Evolutionary conservation across 163 green algal genomes (phyloP).

Genomic region (Prototheca stagnorum): DNA sequence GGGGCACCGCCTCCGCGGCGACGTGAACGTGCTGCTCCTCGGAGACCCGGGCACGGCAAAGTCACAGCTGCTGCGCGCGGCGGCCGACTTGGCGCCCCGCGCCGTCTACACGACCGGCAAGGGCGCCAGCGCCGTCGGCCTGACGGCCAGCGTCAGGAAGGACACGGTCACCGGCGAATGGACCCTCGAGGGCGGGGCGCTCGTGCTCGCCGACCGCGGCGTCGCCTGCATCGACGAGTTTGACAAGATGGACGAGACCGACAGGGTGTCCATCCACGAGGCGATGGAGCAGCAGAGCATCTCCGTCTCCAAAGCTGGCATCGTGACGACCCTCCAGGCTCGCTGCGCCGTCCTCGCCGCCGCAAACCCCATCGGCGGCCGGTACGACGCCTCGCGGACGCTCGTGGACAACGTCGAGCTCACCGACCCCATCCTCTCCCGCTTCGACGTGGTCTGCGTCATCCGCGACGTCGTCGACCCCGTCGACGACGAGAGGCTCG

Average conservation of each 20-base stretch:
- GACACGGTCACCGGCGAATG: conserved; percentile 85
- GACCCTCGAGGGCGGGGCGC: conserved; percentile 91
- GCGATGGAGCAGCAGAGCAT: conserved; percentile 99
- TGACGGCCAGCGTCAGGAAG: conserved; percentile 88
- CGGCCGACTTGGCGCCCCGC: conserved; percentile 77
- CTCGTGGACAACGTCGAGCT: conserved; percentile 96
- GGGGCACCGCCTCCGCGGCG: conserved; percentile 67
- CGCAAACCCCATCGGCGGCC: conserved; percentile 86
- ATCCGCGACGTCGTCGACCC: conserved; percentile 89
- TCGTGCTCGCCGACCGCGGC: conserved; percentile 95
- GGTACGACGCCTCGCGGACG: conserved; percentile 77
- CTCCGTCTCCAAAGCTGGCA: conserved; percentile 94
- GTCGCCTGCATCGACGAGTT: too few relatives aligned
- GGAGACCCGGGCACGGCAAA: conserved; percentile 93
- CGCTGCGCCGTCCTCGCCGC: conserved; percentile 95
- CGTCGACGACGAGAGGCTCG: conserved; percentile 74
- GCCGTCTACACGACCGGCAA: conserved; percentile 97
- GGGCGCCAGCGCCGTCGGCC: conserved; percentile 85
- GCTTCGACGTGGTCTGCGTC: conserved; percentile 93
- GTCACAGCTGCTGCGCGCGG: conserved; percentile 96
- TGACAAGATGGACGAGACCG: too few relatives aligned
- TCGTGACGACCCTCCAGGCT: conserved; percentile 87
- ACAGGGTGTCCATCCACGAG: conserved; percentile 94
- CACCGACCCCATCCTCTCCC: conserved; percentile 90
- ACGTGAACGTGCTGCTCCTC: conserved; percentile 97